Percentiles rank a stretch among this genome's conserved stretches.
Conservation (phyloP, 768 basidiomycete genomes). For the Roridomyces roridus region DNA sequence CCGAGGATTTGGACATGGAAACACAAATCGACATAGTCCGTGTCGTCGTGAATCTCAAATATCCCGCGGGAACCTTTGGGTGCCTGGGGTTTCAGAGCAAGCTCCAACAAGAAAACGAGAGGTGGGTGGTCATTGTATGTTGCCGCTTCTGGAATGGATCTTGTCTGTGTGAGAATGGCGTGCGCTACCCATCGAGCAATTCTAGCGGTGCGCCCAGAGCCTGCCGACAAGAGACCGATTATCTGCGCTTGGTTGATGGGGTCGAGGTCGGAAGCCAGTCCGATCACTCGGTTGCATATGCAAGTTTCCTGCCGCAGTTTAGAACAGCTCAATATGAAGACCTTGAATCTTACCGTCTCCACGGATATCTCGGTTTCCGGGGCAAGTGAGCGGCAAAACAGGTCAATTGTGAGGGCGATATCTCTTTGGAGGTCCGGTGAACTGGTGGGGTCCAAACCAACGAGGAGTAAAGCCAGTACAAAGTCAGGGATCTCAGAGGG, state of each 20-base stretch:
- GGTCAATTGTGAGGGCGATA: conserved; percentile 53
- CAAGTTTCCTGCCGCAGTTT: conserved; percentile 47
- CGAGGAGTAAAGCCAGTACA: conserved; percentile 53
- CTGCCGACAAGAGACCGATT: conserved; percentile 56
- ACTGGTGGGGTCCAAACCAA: conserved; percentile 62
- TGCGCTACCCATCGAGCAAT: conserved; percentile 68
- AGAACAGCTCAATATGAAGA: conserved; percentile 6
- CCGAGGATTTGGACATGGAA: conserved; percentile 63
- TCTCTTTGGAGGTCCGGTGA: conserved; percentile 51
- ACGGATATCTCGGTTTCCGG: conserved; percentile 32
- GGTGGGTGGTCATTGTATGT: conserved; percentile 53
- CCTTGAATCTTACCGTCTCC: conserved; percentile 31
- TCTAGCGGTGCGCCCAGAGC: conserved; percentile 54
- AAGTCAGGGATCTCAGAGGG: conserved; percentile 53
- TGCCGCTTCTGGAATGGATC: conserved; percentile 25
- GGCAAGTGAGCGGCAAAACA: conserved; percentile 49
- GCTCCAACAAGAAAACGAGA: conserved; percentile 52
- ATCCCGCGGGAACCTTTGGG: conserved; percentile 39
- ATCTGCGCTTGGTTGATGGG: conserved; percentile 58
- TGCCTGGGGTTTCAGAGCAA: conserved; percentile 43
- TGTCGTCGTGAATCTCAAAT: conserved; percentile 61
- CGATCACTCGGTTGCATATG: conserved; percentile 52
- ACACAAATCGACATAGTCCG: conserved; percentile 66
- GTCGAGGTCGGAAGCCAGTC: conserved; percentile 44
- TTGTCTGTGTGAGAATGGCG: conserved; percentile 45